These are phyloP conservation scores for Xylaria intraflava DNA, from an alignment of 495 filamentous ascomycete species.

Conservation along the genomic window DNA sequence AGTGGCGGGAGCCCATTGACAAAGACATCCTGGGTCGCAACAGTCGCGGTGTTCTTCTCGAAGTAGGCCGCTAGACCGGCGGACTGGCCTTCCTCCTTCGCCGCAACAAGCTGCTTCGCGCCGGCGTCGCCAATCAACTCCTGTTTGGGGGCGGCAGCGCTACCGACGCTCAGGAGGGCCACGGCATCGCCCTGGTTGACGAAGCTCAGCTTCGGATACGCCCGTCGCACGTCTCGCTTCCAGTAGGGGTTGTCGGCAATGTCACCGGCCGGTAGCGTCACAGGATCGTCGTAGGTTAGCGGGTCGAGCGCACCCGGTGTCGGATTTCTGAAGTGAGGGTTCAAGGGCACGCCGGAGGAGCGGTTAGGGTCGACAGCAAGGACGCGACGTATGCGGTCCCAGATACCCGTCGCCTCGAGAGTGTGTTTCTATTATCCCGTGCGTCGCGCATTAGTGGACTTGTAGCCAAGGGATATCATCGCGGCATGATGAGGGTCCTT, in stretches of 20 bases:
- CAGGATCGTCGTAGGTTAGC: slow-evolving; percentile 74
- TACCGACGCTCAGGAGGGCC: slow-evolving; percentile 78
- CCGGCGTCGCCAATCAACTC: slow-evolving; percentile 82
- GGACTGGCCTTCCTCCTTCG: slow-evolving; percentile 68
- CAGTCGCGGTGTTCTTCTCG: slow-evolving; percentile 57
- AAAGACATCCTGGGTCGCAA: slow-evolving; percentile 58
- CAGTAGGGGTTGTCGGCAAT: slow-evolving; percentile 97
- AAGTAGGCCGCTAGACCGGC: slow-evolving; percentile 65
- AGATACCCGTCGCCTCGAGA: slow-evolving; percentile 84
- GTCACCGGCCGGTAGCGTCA: slow-evolving; percentile 86
- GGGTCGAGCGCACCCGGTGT: slow-evolving; percentile 76
- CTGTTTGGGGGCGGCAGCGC: slow-evolving; percentile 69
- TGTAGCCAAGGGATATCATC: neutral
- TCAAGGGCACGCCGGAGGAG: slow-evolving; percentile 85
- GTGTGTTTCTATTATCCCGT: slow-evolving; percentile 75
- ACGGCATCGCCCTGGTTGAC: slow-evolving; percentile 82
- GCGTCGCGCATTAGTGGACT: neutral
- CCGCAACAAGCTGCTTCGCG: slow-evolving; percentile 67
- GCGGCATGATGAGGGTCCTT: neutral
- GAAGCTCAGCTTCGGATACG: slow-evolving; percentile 75
- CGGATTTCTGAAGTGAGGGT: slow-evolving; percentile 86
- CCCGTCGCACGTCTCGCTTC: slow-evolving; percentile 83
- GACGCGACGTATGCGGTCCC: slow-evolving; percentile 71
- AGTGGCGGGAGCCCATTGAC: slow-evolving; percentile 74
- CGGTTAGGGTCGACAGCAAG: slow-evolving; percentile 83